Evolutionary conservation across 768 basidiomycete genomes (phyloP), one percentile per base, ranked within the genome.

Genomic region (Fomitopsis serialis): DNA sequence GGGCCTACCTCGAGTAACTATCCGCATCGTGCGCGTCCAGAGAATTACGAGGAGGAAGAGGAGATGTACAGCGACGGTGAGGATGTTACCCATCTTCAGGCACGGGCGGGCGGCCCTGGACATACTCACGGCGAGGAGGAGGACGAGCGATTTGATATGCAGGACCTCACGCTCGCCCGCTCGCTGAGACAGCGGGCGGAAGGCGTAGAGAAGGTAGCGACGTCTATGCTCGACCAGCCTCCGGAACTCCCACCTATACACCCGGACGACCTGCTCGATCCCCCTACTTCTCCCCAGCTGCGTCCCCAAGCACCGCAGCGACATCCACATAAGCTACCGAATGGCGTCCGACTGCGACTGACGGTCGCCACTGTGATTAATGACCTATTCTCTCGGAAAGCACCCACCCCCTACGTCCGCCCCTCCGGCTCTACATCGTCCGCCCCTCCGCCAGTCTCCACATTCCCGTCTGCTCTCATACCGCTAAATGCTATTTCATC

Each of bases 151-250:
- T 68, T 78, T 50, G 75, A 75, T 36, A 71, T 68, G 36, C 86
- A 88, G 62, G 81, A 90, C 62, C 68, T 89, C 0, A 61, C 66
- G 4, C 75, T 89, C 22, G 89, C 90, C 2, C 73, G 82, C 23
- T 74, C 66, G 48, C 77, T 91, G 32, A 75, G 87, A 52, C 72
- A 89, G 25, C 82, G 87, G 25, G 87, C 91, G 1, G 88, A 92
- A 58, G 85, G 86, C 12, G 76, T 92, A 19, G 91, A 92, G 67
- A 91, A 89, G 62, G 88, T 92, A 42, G 78, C 89, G 46, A 82
- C 79, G 0, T 78, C 84, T 43, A 91, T 92, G 88, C 79, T 92
- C 13, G 82, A 83, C 51, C 88, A 91, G 57, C 85, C 87, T 0
- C 89, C 89, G 1, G 78, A 81, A 0, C 68, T 82, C 12, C 80